Evolutionary conservation across 148 eudicot species (phyloP).

Genomic region (Hydrangea macrophylla): DNA sequence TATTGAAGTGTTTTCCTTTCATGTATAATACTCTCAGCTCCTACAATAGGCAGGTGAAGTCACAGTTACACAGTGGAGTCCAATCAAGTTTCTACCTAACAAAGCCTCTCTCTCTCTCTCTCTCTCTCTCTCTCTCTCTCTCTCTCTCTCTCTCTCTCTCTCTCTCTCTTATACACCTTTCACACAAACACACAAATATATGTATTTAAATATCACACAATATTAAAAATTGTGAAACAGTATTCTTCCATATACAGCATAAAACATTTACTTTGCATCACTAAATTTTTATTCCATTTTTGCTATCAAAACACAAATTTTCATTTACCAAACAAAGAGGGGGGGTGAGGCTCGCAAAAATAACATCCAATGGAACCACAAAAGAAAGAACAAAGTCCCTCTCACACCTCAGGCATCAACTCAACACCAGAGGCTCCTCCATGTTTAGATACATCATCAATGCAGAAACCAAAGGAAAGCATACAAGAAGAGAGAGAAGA

Average conservation of each 20-base stretch:
- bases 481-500: conserved; percentile 15
- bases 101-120: conserved; percentile 8
- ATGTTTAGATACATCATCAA: conserved; percentile 8
- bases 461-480: conserved; percentile 15
- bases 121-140: conserved; percentile 19
- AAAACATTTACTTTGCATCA: conserved; percentile 15
- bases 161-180: background rate
- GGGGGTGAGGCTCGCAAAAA: background rate
- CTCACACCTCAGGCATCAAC: conserved; percentile 25
- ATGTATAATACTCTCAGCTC: no score
- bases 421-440: background rate
- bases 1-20: no score
- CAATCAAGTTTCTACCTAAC: no score
- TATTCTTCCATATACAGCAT: conserved; percentile 16
- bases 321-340: conserved; percentile 3
- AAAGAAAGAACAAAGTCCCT: conserved; percentile 30
- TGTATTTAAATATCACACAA: background rate
- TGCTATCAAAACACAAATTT: conserved; percentile 6
- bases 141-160: conserved; percentile 6
- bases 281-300: background rate
- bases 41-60: no score
- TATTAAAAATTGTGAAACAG: background rate
- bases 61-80: no score
- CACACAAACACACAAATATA: no score
- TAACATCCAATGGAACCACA: conserved; percentile 31